Base-by-base conservation (phyloP, 2,329 filamentous ascomycete genomes). In the Hypocrella siamensis region DNA sequence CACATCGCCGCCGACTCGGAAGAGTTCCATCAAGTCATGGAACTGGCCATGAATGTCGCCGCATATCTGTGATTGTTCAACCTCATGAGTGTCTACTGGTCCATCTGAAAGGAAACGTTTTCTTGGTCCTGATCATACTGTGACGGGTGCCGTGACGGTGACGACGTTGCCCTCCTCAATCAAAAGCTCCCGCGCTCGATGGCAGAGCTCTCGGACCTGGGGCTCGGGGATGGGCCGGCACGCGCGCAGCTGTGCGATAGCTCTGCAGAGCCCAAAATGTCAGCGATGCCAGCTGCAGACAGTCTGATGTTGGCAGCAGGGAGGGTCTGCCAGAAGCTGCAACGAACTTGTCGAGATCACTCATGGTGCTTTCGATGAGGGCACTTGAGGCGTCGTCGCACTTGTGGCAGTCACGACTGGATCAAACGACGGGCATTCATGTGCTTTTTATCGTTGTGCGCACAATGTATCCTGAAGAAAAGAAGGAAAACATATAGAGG, bases 111-210 rank as follows among this genome's bases (percentile, higher is more conserved):
- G 25, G 11, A 14, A 26, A 14, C n/a, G 24, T 15, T 17, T 10
- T 14, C 17, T 6, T 7, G n/a, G n/a, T 11, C n/a, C 25, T 10
- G n/a, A 26, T 35, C 67, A 34, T 72, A 85, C 79, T 54, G 88
- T 96, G 37, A 96, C 88, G 16, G 88, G 88, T 38, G 88, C 88
- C 51, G 88, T 80, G 39, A 98, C 88, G 14, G 81, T 85, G 41
- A 96, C 88, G 31, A 96, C 88, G 53, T 98, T 96, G 42, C 84
- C 88, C 61, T 98, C 90, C 57, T 96, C 90, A 39, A 98, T 93
- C 42, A 98, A 63, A 33, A 98, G 70, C 62, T 98, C 90, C 41
- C 90, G 75, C 32, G 90, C 90, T 53, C 94, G 94, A 66, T 94
- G 88, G 60, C 90, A 96, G 45, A 98, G 70, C 60, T 98, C 88